Evolutionary conservation across 2,329 filamentous ascomycete genomes (phyloP), one percentile per base, ranked within the genome.

Genomic region (Scedosporium aurantiacum): DNA sequence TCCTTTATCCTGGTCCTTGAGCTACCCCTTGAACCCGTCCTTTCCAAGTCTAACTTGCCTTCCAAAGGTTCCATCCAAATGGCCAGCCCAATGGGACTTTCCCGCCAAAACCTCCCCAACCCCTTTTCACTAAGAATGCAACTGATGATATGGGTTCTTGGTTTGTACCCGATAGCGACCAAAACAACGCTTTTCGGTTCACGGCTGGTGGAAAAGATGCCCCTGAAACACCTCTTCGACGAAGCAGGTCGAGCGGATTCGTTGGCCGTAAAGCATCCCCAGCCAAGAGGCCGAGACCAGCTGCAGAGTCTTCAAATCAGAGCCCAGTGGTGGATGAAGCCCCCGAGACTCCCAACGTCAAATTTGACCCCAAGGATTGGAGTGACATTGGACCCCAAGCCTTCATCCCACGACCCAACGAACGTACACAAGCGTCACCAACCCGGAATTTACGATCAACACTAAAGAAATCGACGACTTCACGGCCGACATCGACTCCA

Each of bases 381-480:
- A 76, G 69, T 57, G 74, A 80, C 61, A 76, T 85, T 65, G 78
- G 79, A 1, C 74, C 78, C 2, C 75, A 84, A 63, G 80, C 79
- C 40, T 85, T 85, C 67, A 77, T 75, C 32, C 80, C 81, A 0
- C 76, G 75, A 18, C 71, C 16, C 67, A 54, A 37, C 21, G 50
- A 56, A 23, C 32, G n/a, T 12, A 32, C 72, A 8, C 73, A 79
- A 7, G 69, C 69, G 2, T 79, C 80, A 6, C 79, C 80, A 16
- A 77, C 75, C 4, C 74, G 80, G 47, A 64, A 72, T 37, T 67
- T 67, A 47, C 75, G 81, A 6, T 64, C 71, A 41, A 78, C 79
- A 43, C 79, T 81, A 12, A 86, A 82, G 72, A 87, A 84, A 68
- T 76, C 81, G 0, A 87, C 82, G 69, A 57, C 59, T 3, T 57